Conservation (phyloP, 2,329 filamentous ascomycete species). For the Sporothrix curviconia region DNA sequence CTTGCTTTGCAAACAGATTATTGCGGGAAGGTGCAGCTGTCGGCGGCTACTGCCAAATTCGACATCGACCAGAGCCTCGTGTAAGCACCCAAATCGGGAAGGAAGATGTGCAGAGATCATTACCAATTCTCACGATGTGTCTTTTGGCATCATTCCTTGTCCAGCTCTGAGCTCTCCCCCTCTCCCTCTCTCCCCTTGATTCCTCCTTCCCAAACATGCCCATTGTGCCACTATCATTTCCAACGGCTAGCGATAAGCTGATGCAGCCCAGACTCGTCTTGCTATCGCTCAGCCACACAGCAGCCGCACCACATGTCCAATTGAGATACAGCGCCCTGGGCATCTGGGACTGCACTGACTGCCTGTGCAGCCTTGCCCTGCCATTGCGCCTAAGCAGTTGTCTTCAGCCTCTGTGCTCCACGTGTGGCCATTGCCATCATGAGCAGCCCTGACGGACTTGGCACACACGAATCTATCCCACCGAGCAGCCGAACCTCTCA, state of each 20-base stretch:
- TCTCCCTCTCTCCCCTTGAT: background rate
- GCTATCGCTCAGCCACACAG: background rate
- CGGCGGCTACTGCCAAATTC: background rate
- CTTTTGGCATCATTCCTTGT: background rate
- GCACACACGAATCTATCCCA: background rate
- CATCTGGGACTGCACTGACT: background rate
- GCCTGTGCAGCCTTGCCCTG: background rate
- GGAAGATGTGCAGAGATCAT: background rate
- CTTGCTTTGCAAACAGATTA: background rate
- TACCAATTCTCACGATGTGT: background rate
- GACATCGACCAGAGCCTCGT: background rate
- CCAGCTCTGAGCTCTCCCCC: background rate
- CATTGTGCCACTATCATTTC: background rate
- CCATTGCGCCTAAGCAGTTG: too few species aligned
- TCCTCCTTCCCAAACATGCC: background rate
- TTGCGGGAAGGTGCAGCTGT: slow-evolving; percentile 3
- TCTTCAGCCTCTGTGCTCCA: too few species aligned
- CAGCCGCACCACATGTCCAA: background rate
- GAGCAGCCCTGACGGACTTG: background rate
- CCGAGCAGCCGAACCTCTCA: too few species aligned
- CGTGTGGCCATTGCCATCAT: background rate
- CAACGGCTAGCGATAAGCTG: slow-evolving; percentile 1
- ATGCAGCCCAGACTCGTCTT: background rate
- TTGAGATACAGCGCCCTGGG: background rate
- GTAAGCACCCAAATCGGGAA: slow-evolving; percentile 5